Conservation (phyloP, 257 asterid genomes). For the Gentiana macrophylla region DNA sequence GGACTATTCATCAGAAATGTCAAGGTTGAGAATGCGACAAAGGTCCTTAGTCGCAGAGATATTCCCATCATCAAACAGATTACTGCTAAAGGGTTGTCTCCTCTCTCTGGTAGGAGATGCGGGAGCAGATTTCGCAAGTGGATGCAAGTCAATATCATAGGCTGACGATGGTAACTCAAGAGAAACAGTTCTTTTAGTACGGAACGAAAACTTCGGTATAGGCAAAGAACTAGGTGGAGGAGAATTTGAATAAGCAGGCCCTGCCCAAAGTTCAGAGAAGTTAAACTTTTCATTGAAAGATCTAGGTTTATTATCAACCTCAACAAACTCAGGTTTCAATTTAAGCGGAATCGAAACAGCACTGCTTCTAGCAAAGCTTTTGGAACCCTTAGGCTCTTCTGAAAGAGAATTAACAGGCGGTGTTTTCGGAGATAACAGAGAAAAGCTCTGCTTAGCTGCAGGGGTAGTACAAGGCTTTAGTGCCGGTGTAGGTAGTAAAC, state of each 20-base stretch:
- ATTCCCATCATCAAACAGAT: conserved; percentile 27
- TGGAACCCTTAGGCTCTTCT: conserved; percentile 20
- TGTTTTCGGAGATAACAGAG: conserved; percentile 29
- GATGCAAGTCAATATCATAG: conserved; percentile 36
- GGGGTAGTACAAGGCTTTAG: conserved; percentile 23
- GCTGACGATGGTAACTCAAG: conserved; percentile 48
- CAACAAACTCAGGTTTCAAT: conserved; percentile 17
- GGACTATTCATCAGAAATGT: conserved; percentile 44
- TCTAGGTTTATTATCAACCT: conserved; percentile 3
- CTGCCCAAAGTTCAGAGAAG: conserved; percentile 97
- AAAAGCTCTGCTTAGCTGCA: conserved; percentile 12
- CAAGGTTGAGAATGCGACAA: conserved; percentile 96
- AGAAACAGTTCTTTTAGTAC: conserved; percentile 65
- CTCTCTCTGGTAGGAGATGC: conserved; percentile 61
- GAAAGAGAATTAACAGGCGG: conserved; percentile 15
- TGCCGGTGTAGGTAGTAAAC: conserved; percentile 48
- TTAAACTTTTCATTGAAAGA: conserved; percentile 20
- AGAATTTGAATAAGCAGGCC: conserved; percentile 86
- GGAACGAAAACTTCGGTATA: conserved; percentile 66
- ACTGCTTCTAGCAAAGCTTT: conserved; percentile 25
- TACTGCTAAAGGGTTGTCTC: conserved; percentile 26
- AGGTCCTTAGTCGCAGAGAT: conserved; percentile 84
- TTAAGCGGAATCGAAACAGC: conserved; percentile 39
- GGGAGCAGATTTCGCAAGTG: conserved; percentile 69
- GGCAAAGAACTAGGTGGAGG: conserved; percentile 98